phyloP scores from a whole-genome alignment of 139 green algal genomes.

The Zygnema circumcarinatum region DNA sequence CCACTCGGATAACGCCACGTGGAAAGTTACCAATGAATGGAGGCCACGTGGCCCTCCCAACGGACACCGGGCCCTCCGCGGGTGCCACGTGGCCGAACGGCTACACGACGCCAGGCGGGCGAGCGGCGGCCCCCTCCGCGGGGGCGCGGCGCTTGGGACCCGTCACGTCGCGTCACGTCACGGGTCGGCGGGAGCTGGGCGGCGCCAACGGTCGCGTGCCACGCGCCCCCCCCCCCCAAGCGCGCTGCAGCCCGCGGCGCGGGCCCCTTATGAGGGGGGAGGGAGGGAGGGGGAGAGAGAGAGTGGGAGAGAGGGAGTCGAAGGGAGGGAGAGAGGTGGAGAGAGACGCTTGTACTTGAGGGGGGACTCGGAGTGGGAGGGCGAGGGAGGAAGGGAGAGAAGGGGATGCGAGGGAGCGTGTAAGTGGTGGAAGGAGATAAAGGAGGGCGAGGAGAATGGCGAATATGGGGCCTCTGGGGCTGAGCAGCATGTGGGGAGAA shows the following conservation, averaged over 20 bases:
- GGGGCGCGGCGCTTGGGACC: too few relatives aligned
- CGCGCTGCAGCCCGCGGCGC: background rate
- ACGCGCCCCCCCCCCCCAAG: background rate
- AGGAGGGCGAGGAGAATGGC: background rate
- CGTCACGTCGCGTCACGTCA: too few relatives aligned
- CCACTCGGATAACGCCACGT: too few relatives aligned
- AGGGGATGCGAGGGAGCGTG: background rate
- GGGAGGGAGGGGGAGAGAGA: background rate
- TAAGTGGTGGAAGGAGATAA: background rate
- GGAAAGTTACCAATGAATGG: too few relatives aligned
- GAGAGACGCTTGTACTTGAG: too few relatives aligned
- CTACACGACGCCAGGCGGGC: background rate
- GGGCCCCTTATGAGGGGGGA: background rate
- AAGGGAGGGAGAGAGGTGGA: slow-evolving; percentile 11
- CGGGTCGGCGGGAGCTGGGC: background rate
- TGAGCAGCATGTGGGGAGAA: background rate
- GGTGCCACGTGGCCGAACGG: background rate
- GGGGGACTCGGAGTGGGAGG: background rate
- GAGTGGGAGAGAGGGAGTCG: background rate
- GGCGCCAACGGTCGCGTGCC: background rate
- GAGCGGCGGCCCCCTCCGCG: too few relatives aligned
- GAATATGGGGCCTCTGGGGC: background rate
- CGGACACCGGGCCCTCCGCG: background rate
- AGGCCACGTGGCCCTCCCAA: background rate
- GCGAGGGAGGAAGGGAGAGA: slow-evolving; percentile 12